Evolutionary conservation across 2,329 filamentous ascomycete species (phyloP).

Genomic region (Metarhizium brunneum): DNA sequence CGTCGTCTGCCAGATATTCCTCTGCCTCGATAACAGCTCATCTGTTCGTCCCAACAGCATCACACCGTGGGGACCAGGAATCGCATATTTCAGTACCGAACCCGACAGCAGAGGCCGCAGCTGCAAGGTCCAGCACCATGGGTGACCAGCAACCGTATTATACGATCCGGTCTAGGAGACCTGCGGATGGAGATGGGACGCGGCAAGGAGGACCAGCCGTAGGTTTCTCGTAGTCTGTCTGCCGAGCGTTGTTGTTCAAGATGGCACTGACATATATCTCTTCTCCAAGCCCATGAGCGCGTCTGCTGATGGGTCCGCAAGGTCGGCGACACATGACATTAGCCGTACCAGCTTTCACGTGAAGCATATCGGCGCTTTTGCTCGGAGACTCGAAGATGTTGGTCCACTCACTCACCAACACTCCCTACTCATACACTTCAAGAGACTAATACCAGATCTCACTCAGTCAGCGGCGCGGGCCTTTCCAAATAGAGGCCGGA

Average conservation of each 20-base stretch:
- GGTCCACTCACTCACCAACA: conserved; percentile 14
- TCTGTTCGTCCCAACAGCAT: neutral
- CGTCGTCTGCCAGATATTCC: neutral
- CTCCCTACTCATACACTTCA: neutral
- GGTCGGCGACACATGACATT: conserved; percentile 44
- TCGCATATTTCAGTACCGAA: neutral
- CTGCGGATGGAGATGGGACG: conserved; percentile 34
- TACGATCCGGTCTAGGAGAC: conserved; percentile 41
- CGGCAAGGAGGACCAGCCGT: conserved; percentile 40
- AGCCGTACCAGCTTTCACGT: conserved; percentile 50
- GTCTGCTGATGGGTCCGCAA: conserved; percentile 17
- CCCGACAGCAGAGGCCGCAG: neutral
- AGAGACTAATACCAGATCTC: neutral
- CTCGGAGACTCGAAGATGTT: conserved; percentile 44
- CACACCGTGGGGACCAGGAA: neutral
- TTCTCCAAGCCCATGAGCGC: conserved; percentile 1
- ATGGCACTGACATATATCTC: neutral
- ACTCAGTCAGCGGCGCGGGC: conserved; percentile 42
- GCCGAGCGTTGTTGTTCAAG: neutral
- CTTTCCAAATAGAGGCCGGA: conserved; percentile 45
- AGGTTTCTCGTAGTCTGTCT: conserved; percentile 19
- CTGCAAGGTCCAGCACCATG: conserved; percentile 19
- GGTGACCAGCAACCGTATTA: conserved; percentile 39
- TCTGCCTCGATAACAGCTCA: neutral
- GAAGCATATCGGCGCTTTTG: conserved; percentile 46